Base-by-base conservation (phyloP, 345 rosid species). In the Sonneratia caseolaris region DNA sequence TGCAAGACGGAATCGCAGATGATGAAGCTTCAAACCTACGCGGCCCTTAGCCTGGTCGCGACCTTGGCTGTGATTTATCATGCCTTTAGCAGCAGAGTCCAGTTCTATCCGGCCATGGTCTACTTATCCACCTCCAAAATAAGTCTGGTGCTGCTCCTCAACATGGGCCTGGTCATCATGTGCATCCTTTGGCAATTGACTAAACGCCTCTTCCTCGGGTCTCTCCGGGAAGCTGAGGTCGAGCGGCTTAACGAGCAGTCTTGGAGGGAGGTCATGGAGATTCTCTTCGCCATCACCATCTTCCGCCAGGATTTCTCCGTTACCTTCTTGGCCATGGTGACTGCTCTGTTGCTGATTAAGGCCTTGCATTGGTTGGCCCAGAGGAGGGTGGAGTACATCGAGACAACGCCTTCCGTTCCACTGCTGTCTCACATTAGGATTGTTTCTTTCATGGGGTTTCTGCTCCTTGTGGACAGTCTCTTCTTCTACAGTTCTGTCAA, bases 201-300 rank as follows among this genome's bases (percentile, higher is more conserved):
- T 57, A 94, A 91, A 68, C 74, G 82, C 35, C 68, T 94, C 10
- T 94, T 94, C 77, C 95, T 94, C 19, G 98, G 98, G 47, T 79
- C 94, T 13, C 98, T 93, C 36, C 88, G 98, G 6, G 98, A 94
- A 81, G 97, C 97, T 12, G 98, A 94, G 69, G 86, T 94, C 22
- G 98, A 94, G 85, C 83, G 98, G 67, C 76, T 94, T 79, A 94
- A 94, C 70, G 98, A 94, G 78, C 97, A 91, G 65, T 87, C 91
- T 0, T 89, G 95, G 96, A 89, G 98, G 68, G 98, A 94, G 78
- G 83, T 89, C 61, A 91, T 94, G 97, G 97, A 94, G 81, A 87
- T 91, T 71, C 96, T 94, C 75, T 94, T 94, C 69, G 98, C 96
- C 2, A 84, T 94, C 66, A 94, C 97, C 10, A 94, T 94, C 14